A percentile compares a stretch with the other conserved stretches of the same genome.
phyloP scores from a whole-genome alignment of 805 yeast species.

The Saccharomycopsis oosterbeekiorum region DNA sequence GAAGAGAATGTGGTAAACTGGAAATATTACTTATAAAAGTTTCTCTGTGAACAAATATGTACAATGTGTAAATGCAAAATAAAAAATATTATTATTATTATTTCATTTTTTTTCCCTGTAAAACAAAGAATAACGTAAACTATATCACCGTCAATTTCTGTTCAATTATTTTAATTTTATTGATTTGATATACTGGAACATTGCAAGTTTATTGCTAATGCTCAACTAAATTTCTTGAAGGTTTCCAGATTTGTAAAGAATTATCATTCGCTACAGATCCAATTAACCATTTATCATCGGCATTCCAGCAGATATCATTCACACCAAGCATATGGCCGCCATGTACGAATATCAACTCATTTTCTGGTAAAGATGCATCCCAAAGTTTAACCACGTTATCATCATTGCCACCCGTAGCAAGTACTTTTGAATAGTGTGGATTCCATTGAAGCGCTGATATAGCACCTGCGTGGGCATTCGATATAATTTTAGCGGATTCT shows the following conservation, averaged over 20 bases:
- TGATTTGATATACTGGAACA: not conserved
- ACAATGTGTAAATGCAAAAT: not conserved
- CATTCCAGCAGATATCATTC: conserved; percentile 77
- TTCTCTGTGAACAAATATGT: not conserved
- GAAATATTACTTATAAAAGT: conserved; percentile 16
- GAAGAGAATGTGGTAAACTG: conserved; percentile 52
- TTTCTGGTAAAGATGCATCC: conserved; percentile 34
- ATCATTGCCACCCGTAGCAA: conserved; percentile 59
- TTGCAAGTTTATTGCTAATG: not conserved
- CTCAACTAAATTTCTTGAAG: conserved; percentile 27
- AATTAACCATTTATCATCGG: conserved; percentile 56
- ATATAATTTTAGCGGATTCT: conserved; percentile 24
- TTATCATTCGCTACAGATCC: conserved; percentile 80
- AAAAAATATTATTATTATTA: not conserved
- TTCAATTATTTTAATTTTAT: not conserved
- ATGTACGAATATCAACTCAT: conserved; percentile 49
- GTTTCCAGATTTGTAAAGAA: conserved; percentile 80
- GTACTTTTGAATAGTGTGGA: conserved; percentile 38
- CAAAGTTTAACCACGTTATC: conserved; percentile 55
- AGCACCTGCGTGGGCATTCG: conserved; percentile 39
- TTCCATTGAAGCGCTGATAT: conserved; percentile 71
- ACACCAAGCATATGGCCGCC: conserved; percentile 86
- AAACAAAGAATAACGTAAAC: not conserved
- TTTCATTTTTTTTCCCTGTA: not conserved
- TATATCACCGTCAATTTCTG: not conserved